Conservation (phyloP, 139 green algal genomes). For the Monoraphidium neglectum region DNA sequence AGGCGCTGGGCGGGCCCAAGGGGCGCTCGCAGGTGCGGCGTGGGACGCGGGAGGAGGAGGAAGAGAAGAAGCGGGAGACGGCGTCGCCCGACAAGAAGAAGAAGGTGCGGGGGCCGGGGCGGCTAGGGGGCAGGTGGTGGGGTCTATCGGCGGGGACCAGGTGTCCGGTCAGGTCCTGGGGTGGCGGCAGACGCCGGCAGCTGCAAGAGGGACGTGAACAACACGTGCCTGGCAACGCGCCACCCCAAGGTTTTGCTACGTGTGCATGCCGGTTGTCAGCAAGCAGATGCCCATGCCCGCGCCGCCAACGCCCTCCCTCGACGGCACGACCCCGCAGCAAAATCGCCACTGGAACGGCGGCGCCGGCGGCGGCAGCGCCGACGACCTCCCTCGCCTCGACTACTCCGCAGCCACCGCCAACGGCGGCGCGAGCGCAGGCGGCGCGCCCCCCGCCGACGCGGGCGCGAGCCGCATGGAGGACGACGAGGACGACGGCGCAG, state of each 20-base stretch:
- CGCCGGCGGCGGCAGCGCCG: conserved; percentile 6
- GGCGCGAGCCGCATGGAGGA: conserved; percentile 52
- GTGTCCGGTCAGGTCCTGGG: too few relatives aligned
- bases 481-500: conserved; percentile 38
- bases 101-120: conserved; percentile 1
- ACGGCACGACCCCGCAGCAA: conserved; percentile 5
- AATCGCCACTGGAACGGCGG: conserved; percentile 41
- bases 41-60: conserved; percentile 1
- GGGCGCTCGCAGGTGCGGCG: conserved; percentile 3
- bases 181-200: too few relatives aligned
- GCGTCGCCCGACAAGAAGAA: conserved; percentile 39
- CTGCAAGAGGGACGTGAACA: too few relatives aligned
- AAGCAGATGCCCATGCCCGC: too few relatives aligned
- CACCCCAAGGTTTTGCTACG: too few relatives aligned
- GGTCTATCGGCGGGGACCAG: too few relatives aligned
- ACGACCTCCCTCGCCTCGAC: conserved; percentile 37
- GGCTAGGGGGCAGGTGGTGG: too few relatives aligned
- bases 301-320: too few relatives aligned
- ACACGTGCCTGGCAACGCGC: too few relatives aligned
- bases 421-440: conserved; percentile 9
- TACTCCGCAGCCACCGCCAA: conserved; percentile 27
- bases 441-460: not conserved
- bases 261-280: too few relatives aligned
- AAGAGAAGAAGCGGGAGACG: conserved; percentile 32
- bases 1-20: conserved; percentile 10